Base-by-base conservation (phyloP, 441 rosid genomes). In the Brassica balearica region DNA sequence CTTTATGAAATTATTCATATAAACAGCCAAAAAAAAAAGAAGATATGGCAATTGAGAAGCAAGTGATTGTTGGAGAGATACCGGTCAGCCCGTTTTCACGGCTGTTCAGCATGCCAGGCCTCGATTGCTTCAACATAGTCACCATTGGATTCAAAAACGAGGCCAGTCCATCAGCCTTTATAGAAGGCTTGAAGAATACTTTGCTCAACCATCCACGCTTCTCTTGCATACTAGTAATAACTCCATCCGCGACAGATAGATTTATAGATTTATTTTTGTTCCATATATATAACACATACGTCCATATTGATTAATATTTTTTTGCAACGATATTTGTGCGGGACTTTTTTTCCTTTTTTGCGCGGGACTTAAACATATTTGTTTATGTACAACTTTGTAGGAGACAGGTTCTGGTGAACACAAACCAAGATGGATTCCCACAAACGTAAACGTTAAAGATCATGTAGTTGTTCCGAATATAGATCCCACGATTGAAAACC, bases 141-240 rank as follows among this genome's bases (percentile, higher is more conserved):
- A 76, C 85, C 22, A 25, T 92, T 41, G 97, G 94, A 1, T 82
- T 66, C 81, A 82, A 82, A 58, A 83, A 80, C 1, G 61, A 56
- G 23, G 59, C 85, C 53, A 48, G 83, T 72, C 86, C 91, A 1
- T 22, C 14, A 48, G 72, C n/a, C 11, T 23, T 66, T 19, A 19
- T 38, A 38, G 65, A 72, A 2, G 90, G 92, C 27, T 46, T 88
- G 9, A 36, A 76, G 68, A 71, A 86, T 5, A 85, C 90, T 65
- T 56, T 86, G 81, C 69, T 84, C 62, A 82, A 79, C 38, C 94
- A 90, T 74, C 94, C 94, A 76, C 97, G 97, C 69, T 92, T 90
- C 84, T 85, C 87, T 10, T 84, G 89, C 84, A 86, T 82, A 9
- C 79, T 86, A 81, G 94, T 87, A 46, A 38, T 29, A 29, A 29